Conservation (phyloP, 1,284 basidiomycete species). For the Sphaerobolus stellatus region DNA sequence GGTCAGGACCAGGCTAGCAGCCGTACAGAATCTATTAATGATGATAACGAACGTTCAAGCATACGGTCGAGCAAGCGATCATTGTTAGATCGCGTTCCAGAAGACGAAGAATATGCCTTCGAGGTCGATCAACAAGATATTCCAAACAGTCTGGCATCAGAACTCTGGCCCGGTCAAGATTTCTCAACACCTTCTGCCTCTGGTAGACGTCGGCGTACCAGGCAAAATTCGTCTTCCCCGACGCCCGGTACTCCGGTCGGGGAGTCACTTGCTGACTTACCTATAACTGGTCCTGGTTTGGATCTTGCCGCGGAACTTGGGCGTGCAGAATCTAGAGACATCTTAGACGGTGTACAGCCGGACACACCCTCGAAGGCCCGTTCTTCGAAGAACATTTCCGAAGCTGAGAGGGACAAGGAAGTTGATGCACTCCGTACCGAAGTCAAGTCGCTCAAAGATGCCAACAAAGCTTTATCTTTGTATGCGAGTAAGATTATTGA, state of each 20-base stretch:
- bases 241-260: constrained; percentile 41
- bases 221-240: constrained; percentile 49
- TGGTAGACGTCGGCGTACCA: constrained; percentile 48
- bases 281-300: constrained; percentile 81
- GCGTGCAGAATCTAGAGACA: constrained; percentile 80
- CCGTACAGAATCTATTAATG: constrained; percentile 27
- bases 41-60: constrained; percentile 29
- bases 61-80: constrained; percentile 22
- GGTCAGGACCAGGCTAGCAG: constrained; percentile 33
- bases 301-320: constrained; percentile 90
- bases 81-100: constrained; percentile 24
- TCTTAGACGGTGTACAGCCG: constrained; percentile 44
- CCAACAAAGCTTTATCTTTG: constrained; percentile 89
- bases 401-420: constrained; percentile 38
- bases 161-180: constrained; percentile 24
- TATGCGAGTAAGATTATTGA: constrained; percentile 97
- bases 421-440: constrained; percentile 72
- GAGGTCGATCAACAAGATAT: constrained; percentile 35
- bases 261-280: constrained; percentile 76
- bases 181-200: constrained; percentile 42
- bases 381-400: constrained; percentile 11
- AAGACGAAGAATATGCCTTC: constrained; percentile 22
- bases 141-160: constrained; percentile 71
- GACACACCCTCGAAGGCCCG: neutral
- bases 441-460: constrained; percentile 88